These are phyloP conservation scores for Whalleya microplaca DNA, from an alignment of 2,329 filamentous ascomycete species.

Conservation along the genomic window DNA sequence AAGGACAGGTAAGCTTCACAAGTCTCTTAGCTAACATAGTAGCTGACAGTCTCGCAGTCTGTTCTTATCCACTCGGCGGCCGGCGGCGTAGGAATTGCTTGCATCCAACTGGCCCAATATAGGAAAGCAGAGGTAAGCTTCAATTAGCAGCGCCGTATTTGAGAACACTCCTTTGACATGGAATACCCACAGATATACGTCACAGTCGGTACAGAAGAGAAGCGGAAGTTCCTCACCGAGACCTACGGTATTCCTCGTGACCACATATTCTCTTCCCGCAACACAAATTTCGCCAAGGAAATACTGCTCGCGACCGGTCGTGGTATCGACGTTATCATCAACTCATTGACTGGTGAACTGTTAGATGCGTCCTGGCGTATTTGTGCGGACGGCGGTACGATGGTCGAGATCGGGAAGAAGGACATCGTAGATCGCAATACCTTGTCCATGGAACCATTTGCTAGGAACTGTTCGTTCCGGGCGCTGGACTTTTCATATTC, in stretches of 20 bases:
- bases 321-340: conserved; percentile 30
- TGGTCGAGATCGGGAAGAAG: conserved; percentile 27
- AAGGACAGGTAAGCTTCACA: conserved; percentile 21
- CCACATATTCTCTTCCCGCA: conserved; percentile 40
- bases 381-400: conserved; percentile 22
- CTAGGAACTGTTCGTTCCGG: conserved; percentile 23
- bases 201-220: conserved; percentile 27
- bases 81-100: conserved; percentile 19
- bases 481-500: conserved; percentile 22
- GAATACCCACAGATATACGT: conserved; percentile 18
- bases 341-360: conserved; percentile 23
- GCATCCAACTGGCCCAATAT: conserved; percentile 13
- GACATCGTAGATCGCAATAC: conserved; percentile 22
- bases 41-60: conserved; percentile 5
- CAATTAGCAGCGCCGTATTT: no score
- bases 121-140: conserved; percentile 9
- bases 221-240: conserved; percentile 31
- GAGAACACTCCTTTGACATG: no score
- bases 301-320: conserved; percentile 32
- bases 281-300: conserved; percentile 32
- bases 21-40: neutral
- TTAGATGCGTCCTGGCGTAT: conserved; percentile 23
- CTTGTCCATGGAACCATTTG: conserved; percentile 28
- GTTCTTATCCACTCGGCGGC: conserved; percentile 23
- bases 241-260: conserved; percentile 34